These are phyloP conservation scores for Dissophora globulifera DNA, from an alignment of 192 early-diverging fungal species.

Conservation along the genomic window DNA sequence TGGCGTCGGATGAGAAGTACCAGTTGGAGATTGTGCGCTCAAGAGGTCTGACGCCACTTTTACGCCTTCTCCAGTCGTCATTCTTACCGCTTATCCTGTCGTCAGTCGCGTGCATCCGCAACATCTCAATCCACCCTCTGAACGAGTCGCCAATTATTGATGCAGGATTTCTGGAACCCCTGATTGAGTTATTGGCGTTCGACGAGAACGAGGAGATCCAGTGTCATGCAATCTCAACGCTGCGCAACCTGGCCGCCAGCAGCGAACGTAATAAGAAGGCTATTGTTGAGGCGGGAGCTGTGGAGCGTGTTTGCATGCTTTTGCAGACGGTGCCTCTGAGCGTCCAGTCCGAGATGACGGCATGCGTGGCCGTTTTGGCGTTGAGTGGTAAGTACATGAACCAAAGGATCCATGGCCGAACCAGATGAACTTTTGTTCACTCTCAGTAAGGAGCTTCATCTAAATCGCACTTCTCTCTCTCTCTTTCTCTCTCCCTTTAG, in stretches of 20 bases:
- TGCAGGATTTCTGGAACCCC: constrained; percentile 76
- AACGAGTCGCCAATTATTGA: constrained; percentile 89
- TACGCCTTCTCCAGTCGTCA: constrained; percentile 78
- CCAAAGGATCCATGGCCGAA: too few species aligned
- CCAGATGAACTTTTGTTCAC: neutral
- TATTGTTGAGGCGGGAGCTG: constrained; percentile 80
- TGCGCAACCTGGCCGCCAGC: constrained; percentile 85
- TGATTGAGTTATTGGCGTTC: constrained; percentile 70
- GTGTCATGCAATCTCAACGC: constrained; percentile 86
- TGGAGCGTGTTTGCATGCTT: constrained; percentile 74
- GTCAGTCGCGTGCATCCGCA: constrained; percentile 88
- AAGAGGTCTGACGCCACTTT: constrained; percentile 78
- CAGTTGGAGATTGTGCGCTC: constrained; percentile 83
- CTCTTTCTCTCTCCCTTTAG: constrained; percentile 24
- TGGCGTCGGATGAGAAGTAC: constrained; percentile 89
- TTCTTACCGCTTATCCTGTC: constrained; percentile 82
- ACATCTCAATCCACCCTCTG: constrained; percentile 87
- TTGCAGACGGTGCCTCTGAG: constrained; percentile 64
- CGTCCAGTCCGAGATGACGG: constrained; percentile 85
- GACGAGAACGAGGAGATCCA: constrained; percentile 85
- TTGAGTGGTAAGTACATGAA: constrained; percentile 60
- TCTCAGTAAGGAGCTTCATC: neutral
- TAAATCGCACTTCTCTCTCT: neutral
- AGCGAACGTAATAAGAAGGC: constrained; percentile 79
- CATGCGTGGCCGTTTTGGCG: constrained; percentile 84